Evolutionary conservation across 805 yeast species (phyloP), one percentile per base, ranked within the genome.

Genomic region (Wickerhamomyces hampshirensis): DNA sequence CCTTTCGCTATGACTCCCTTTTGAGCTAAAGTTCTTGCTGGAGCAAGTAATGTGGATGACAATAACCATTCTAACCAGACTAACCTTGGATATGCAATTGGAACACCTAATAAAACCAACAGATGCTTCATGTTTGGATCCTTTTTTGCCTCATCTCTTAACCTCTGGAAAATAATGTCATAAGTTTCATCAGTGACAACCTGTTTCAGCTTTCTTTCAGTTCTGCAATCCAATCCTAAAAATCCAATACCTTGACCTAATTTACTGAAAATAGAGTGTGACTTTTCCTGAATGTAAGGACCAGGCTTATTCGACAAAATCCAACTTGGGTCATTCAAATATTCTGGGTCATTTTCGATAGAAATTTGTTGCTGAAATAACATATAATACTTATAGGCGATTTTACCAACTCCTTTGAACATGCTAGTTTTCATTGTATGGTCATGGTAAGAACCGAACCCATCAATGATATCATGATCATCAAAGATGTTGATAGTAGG

Each of bases 391-490:
- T 79, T 79, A 66, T 76, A 86, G 2, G 98, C 96, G 10, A 75
- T 62, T 41, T 71, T 71, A 8, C 98, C 98, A 23, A 91, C 71
- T 10, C 80, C 75, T 38, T 60, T 56, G 56, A 91, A 85, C 7
- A 85, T 73, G 1, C 76, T 78, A 27, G 77, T 74, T 3, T 51
- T 50, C 96, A 87, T 88, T 23, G 95, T 85, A 1, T 59, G 38
- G 46, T 87, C 84, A 33, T 70, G 68, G 58, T 91, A 91, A 0
- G 96, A 84, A 3, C 98, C 98, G 62, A 77, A 91, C 3, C 98
- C 98, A 56, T 91, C 98, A 47, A 93, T 89, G 35, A 91, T 85
- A 58, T 93, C 98, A 61, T 91, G 98, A 58, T 91, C 98, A 59
- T 91, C 98, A 62, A 66, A 89, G 23, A 91, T 75, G 58, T 89